Base-by-base conservation (phyloP, 495 filamentous ascomycete species). In the Haplographium delicatum region DNA sequence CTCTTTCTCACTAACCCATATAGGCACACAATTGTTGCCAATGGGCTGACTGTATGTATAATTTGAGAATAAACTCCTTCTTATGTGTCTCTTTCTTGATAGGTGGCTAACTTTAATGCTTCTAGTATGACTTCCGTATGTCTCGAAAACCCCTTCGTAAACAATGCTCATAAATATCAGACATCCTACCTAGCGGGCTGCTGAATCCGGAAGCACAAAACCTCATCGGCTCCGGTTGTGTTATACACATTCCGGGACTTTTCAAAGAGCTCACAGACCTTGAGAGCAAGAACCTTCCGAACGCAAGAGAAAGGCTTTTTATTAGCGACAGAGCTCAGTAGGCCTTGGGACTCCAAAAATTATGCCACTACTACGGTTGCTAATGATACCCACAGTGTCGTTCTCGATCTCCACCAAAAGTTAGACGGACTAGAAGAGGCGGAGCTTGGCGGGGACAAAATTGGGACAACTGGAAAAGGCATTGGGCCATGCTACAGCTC, bases 401-500 rank as follows among this genome's bases (percentile, higher is more conserved):
- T 88, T 59, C 81, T 96, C 53, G 85, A 94, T 57, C 73, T 96
- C 33, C 89, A 95, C 66, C 82, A 82, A 43, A 71, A 82, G 47
- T 83, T 91, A 19, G 89, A 95, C 63, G 86, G 88, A 11, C 72
- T 95, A 16, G 85, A 89, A 66, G 90, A 95, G 68, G 71, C 71
- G 27, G 80, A 84, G 59, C 76, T 95, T 9, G 88, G 84, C 34
- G 64, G 62, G 20, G 59, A 64, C 39, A 70, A 68, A 46, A 78
- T 83, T 54, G 80, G 79, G 18, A 83, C 80, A 5, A 82, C 78
- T 11, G 69, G 70, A 49, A 74, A 72, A 46, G 85, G 83, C 52
- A 91, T 91, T 56, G 87, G 88, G 35, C 91, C 89, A 59, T 82
- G 81, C 23, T 95, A 96, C 68, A 82, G 78, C 58, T 85, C 82